Percentiles rank a stretch among this genome's conserved stretches.
Conservation (phyloP, 1,139 yeast species). For the Pichia sp. region DNA sequence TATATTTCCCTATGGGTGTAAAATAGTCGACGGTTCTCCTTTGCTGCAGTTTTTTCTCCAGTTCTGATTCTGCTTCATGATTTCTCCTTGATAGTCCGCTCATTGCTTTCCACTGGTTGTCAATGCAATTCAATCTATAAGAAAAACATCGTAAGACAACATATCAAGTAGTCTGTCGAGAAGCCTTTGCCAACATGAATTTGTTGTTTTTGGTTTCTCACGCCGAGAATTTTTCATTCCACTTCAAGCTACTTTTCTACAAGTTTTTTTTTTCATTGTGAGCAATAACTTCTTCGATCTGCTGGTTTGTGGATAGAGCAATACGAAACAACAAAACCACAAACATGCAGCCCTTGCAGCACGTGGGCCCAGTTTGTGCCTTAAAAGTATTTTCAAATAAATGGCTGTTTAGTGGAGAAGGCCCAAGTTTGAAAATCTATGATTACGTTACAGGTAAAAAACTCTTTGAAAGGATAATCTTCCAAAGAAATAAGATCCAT, state of each 20-base stretch:
- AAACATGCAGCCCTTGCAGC: constrained; percentile 31
- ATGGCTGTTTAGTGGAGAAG: constrained; percentile 59
- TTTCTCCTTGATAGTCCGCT: constrained; percentile 7
- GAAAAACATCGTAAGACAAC: no score
- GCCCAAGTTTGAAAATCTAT: constrained; percentile 60
- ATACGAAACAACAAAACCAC: not conserved
- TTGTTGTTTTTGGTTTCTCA: not conserved
- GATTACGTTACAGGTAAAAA: constrained; percentile 40
- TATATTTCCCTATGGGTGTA: constrained; percentile 72
- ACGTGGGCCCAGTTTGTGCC: constrained; percentile 74
- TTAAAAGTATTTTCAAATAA: constrained; percentile 41
- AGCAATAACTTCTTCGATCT: not conserved
- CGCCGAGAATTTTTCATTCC: constrained; percentile 1
- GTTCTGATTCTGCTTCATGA: constrained; percentile 18
- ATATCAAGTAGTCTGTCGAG: no score
- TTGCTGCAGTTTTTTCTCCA: constrained; percentile 17
- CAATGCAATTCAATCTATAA: not conserved
- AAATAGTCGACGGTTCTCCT: constrained; percentile 89
- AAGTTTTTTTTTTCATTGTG: not conserved
- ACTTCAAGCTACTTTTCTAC: not conserved
- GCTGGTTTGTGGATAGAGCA: not conserved
- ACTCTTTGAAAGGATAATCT: constrained; percentile 43
- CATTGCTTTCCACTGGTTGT: not conserved
- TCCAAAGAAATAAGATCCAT: constrained; percentile 74
- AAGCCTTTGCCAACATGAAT: not conserved